These are phyloP conservation scores for Saturnispora gosingensis DNA, from an alignment of 805 yeast genomes.

Conservation along the genomic window DNA sequence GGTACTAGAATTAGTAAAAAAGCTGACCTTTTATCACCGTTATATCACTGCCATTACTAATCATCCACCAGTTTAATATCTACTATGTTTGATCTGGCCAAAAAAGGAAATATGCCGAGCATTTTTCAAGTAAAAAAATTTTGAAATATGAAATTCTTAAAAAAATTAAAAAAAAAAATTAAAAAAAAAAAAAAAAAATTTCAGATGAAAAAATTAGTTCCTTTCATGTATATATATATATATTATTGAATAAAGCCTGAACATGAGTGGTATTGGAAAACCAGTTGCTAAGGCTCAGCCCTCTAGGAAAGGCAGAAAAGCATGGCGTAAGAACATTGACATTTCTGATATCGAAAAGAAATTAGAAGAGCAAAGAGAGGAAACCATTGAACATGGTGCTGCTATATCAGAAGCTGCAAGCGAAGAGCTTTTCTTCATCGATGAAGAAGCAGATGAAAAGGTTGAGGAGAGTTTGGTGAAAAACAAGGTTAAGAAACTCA, in stretches of 20 bases:
- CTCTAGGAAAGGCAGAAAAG: slow-evolving; percentile 85
- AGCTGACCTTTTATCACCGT: too few species aligned
- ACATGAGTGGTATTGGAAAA: slow-evolving; percentile 32
- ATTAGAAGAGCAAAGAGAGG: slow-evolving; percentile 61
- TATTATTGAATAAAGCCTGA: too few species aligned
- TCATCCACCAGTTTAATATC: too few species aligned
- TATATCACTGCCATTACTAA: too few species aligned
- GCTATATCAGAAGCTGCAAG: slow-evolving; percentile 32
- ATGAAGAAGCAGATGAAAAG: slow-evolving; percentile 52
- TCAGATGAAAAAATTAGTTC: background rate
- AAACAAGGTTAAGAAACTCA: slow-evolving; percentile 29
- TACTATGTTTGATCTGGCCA: too few species aligned
- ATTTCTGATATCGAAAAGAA: slow-evolving; percentile 67
- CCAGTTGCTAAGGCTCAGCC: slow-evolving; percentile 56
- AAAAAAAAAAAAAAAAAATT: slow-evolving; percentile 2
- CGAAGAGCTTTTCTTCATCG: slow-evolving; percentile 51
- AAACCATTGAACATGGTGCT: slow-evolving; percentile 41
- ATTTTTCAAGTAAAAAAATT: too few species aligned
- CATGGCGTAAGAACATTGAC: slow-evolving; percentile 92
- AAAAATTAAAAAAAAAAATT: too few species aligned
- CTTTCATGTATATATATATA: too few species aligned
- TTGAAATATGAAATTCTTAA: too few species aligned
- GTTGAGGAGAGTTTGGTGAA: slow-evolving; percentile 31
- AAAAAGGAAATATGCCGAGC: too few species aligned
- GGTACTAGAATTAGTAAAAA: too few species aligned